Base-by-base conservation (phyloP, 306 rosid genomes). In the Rosa persica region DNA sequence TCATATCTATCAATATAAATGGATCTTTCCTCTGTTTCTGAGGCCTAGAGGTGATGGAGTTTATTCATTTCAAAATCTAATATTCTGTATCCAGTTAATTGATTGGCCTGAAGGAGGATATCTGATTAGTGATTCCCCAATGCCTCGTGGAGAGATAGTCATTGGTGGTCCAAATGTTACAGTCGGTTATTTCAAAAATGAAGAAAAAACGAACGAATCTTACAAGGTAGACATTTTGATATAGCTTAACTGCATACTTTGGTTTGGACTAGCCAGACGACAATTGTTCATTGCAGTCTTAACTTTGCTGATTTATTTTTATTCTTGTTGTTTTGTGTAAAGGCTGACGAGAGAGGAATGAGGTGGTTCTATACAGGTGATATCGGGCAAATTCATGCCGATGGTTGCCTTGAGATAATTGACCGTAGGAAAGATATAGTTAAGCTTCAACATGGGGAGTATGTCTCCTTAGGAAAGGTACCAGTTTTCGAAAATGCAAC, bases 361-460 rank as follows among this genome's bases (percentile, higher is more conserved):
- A 93, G 96, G 86, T 95, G 99, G 99, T 95, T 95, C 88, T 90
- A 86, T 86, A 93, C 97, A 4, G 98, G 99, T 76, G 99, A 95
- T 69, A 79, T 95, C 19, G 99, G 99, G 81, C 88, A 80, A 80
- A 83, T 93, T 81, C 99, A 93, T 76, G 47, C 83, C 69, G 98
- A 95, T 80, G 99, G 99, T 61, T 93, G 97, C 89, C 96, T 93
- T 79, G 97, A 95, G 86, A 93, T 95, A 80, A 88, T 93, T 85
- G 98, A 93, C 85, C 90, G 98, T 71, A 95, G 90, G 86, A 95
- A 95, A 87, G 99, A 95, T 86, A 95, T 95, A 57, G 94, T 95
- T 83, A 95, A 95, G 81, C 94, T 95, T 83, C 99, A 95, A 85
- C 96, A 93, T 81, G 99, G 99, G 83, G 97, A 95, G 81, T 95